These are phyloP conservation scores for Neospora caninum DNA, from an alignment of 169 alveolate species.

Conservation along the genomic window DNA sequence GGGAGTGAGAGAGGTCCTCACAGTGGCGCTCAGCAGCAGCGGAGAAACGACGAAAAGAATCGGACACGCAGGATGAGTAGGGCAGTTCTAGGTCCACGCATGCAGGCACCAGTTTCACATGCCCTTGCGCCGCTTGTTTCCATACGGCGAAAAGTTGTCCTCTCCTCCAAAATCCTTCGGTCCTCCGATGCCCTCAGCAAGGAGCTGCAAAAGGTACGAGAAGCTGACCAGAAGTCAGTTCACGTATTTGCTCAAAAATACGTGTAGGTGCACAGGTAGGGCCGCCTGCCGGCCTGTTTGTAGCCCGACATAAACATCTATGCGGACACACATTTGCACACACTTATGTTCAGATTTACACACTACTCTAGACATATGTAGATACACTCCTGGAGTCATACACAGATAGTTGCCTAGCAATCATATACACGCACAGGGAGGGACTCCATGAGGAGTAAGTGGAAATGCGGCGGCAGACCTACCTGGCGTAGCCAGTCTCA, in stretches of 20 bases:
- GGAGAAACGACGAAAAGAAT: not conserved
- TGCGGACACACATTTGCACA: no score
- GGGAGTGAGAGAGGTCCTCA: not conserved
- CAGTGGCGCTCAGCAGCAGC: not conserved
- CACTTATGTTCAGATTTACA: no score
- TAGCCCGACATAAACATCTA: no score
- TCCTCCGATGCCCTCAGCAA: not conserved
- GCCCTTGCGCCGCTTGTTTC: not conserved
- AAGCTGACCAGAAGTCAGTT: not conserved
- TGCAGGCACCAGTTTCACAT: not conserved
- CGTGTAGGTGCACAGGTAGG: no score
- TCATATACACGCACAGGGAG: no score
- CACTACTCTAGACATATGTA: no score
- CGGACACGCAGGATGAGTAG: not conserved
- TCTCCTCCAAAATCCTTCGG: not conserved
- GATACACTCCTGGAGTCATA: no score
- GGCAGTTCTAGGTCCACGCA: not conserved
- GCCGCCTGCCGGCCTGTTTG: no score
- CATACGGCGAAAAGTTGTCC: not conserved
- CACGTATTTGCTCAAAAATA: not conserved
- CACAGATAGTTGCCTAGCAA: no score
- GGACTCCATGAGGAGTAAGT: no score
- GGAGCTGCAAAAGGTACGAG: constrained; percentile 19
- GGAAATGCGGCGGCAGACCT: no score
- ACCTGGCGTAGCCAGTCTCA: no score